phyloP scores from a whole-genome alignment of 768 basidiomycete genomes.

The Chalciporus sphaerocephalus region DNA sequence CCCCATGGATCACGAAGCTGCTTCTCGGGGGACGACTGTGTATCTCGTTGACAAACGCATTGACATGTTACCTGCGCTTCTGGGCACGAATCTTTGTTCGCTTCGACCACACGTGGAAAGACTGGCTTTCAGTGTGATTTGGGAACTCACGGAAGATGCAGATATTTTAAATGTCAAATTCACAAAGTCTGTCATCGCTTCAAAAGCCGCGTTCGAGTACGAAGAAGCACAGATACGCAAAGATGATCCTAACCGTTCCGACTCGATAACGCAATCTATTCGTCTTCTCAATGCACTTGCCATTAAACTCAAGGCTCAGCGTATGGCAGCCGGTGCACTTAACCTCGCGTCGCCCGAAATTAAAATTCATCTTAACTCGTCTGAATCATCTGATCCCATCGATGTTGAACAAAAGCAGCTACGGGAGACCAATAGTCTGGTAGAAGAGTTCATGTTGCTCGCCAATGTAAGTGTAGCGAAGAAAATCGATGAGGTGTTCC shows the following conservation, averaged over 20 bases:
- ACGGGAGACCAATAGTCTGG: slow-evolving; percentile 90
- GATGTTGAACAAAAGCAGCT: slow-evolving; percentile 95
- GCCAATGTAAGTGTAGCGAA: slow-evolving; percentile 92
- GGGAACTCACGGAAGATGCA: slow-evolving; percentile 89
- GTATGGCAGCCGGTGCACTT: slow-evolving; percentile 95
- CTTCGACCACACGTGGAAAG: slow-evolving; percentile 89
- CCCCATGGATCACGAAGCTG: slow-evolving; percentile 94
- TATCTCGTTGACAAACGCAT: slow-evolving; percentile 98
- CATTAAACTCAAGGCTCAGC: slow-evolving; percentile 71
- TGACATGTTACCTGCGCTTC: slow-evolving; percentile 91
- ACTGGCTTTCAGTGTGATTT: slow-evolving; percentile 91
- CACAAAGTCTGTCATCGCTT: slow-evolving; percentile 94
- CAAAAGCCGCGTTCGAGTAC: slow-evolving; percentile 95
- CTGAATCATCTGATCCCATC: slow-evolving; percentile 92
- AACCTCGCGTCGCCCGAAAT: slow-evolving; percentile 98
- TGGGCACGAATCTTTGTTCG: slow-evolving; percentile 95
- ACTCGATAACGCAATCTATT: slow-evolving; percentile 80
- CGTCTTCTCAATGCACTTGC: slow-evolving; percentile 87
- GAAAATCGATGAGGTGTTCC: slow-evolving; percentile 92
- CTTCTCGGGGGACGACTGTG: slow-evolving; percentile 93
- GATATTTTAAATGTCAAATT: slow-evolving; percentile 89
- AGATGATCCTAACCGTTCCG: slow-evolving; percentile 76
- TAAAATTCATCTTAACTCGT: slow-evolving; percentile 90
- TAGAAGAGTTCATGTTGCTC: slow-evolving; percentile 98
- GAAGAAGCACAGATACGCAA: slow-evolving; percentile 93